These are phyloP conservation scores for Agaricus subrufescens DNA, from an alignment of 768 basidiomycete species.

Conservation along the genomic window DNA sequence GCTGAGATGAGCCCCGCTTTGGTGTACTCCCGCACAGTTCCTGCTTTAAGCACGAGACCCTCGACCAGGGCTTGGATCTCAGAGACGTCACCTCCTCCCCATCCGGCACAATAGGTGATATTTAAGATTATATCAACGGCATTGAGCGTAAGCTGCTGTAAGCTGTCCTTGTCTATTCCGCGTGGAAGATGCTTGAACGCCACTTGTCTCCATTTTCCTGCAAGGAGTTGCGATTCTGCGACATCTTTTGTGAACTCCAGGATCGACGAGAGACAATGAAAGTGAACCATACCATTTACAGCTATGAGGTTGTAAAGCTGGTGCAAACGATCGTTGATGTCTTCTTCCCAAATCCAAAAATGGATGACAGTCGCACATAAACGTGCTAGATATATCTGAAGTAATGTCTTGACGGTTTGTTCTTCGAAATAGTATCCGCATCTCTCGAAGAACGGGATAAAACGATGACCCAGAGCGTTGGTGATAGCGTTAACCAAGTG, in stretches of 20 bases:
- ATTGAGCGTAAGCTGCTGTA: not conserved
- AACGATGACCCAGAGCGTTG: conserved; percentile 16
- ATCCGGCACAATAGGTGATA: not conserved
- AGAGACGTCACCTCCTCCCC: not conserved
- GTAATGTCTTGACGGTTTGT: conserved; percentile 1
- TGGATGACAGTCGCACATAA: conserved; percentile 28
- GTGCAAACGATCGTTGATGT: conserved; percentile 25
- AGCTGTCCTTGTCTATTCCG: not conserved
- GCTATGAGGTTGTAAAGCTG: conserved; percentile 16
- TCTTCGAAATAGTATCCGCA: not conserved
- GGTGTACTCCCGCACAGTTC: not conserved
- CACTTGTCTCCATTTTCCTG: conserved; percentile 49
- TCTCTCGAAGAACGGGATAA: conserved; percentile 1
- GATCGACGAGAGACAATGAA: not conserved
- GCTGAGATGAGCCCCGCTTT: conserved; percentile 2
- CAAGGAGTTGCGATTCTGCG: conserved; percentile 16
- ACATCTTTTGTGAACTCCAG: not conserved
- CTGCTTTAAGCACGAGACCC: not conserved
- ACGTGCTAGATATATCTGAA: conserved; percentile 8
- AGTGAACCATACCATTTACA: not conserved
- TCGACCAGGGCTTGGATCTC: not conserved
- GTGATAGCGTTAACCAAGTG: conserved; percentile 16
- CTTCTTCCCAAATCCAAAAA: conserved; percentile 34
- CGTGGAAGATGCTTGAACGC: conserved; percentile 20
- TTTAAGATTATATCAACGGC: not conserved